These are phyloP conservation scores for Funneliformis caledonium DNA, from an alignment of 371 early-diverging fungal genomes.

Conservation along the genomic window DNA sequence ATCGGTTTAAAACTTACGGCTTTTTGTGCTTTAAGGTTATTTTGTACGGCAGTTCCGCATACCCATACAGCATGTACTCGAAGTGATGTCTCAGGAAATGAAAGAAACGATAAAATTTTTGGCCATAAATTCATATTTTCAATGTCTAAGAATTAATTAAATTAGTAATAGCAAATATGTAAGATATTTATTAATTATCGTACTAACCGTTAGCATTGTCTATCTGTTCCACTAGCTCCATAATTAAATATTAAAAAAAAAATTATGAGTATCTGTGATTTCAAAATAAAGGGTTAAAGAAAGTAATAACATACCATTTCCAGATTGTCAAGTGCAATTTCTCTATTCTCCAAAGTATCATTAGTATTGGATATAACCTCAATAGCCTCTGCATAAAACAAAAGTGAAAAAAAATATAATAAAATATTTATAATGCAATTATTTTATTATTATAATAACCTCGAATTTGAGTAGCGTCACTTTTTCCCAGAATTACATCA, in stretches of 20 bases:
- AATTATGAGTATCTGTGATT: not conserved
- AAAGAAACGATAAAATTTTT: conserved; percentile 66
- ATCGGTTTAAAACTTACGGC: conserved; percentile 57
- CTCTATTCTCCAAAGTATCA: conserved; percentile 69
- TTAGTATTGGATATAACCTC: conserved; percentile 62
- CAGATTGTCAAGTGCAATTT: conserved; percentile 88
- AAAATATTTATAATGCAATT: not conserved
- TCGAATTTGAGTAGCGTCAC: conserved; percentile 86
- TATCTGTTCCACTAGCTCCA: conserved; percentile 85
- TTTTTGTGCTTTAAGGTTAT: conserved; percentile 86
- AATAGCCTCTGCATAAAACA: conserved; percentile 62
- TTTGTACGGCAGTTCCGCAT: conserved; percentile 91
- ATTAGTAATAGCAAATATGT: not conserved
- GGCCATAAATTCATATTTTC: conserved; percentile 90
- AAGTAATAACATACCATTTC: conserved; percentile 68
- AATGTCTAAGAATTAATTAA: conserved; percentile 59
- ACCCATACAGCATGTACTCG: conserved; percentile 88
- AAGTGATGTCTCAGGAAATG: conserved; percentile 58
- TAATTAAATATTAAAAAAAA: not conserved
- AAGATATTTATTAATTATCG: not conserved
- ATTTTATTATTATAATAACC: conserved; percentile 49
- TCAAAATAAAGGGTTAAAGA: not conserved
- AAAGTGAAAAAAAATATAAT: conserved; percentile 5
- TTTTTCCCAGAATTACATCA: conserved; percentile 91
- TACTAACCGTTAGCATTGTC: conserved; percentile 89